A percentile compares a stretch with the other conserved stretches of the same genome.
These are phyloP conservation scores for Waitea zeae DNA, from an alignment of 1,284 basidiomycete genomes.

Conservation along the genomic window DNA sequence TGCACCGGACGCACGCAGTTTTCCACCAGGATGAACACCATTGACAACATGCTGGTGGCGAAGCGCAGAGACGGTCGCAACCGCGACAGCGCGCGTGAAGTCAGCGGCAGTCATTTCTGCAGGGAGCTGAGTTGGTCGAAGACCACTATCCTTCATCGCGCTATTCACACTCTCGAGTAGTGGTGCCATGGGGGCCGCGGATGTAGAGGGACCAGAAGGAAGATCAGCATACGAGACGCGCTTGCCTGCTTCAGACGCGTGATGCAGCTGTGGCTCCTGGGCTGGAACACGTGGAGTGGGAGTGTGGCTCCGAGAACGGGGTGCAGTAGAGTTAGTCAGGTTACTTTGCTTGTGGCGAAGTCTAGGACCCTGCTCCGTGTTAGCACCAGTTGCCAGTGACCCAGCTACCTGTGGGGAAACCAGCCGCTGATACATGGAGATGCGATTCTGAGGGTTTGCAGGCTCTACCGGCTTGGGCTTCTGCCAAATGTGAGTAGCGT, in stretches of 20 bases:
- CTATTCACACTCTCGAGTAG: slow-evolving; percentile 65
- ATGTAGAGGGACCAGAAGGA: slow-evolving; percentile 13
- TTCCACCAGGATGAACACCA: slow-evolving; percentile 27
- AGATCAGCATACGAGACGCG: slow-evolving; percentile 41
- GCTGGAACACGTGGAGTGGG: slow-evolving; percentile 21
- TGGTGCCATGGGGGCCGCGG: slow-evolving; percentile 24
- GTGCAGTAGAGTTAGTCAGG: slow-evolving; percentile 15
- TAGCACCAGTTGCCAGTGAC: not conserved
- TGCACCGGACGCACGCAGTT: slow-evolving; percentile 17
- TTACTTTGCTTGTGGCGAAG: slow-evolving; percentile 27
- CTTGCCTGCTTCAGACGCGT: slow-evolving; percentile 13
- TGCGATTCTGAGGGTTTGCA: slow-evolving; percentile 39
- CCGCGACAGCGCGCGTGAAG: slow-evolving; percentile 79
- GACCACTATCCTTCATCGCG: slow-evolving; percentile 44
- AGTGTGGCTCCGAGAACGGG: slow-evolving; percentile 20
- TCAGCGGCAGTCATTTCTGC: slow-evolving; percentile 67
- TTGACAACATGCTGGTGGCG: slow-evolving; percentile 70
- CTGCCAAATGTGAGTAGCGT: slow-evolving; percentile 99
- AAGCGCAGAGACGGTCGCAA: slow-evolving; percentile 76
- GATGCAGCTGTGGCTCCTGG: slow-evolving; percentile 8
- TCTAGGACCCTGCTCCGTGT: slow-evolving; percentile 9
- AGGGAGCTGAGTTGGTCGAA: slow-evolving; percentile 41
- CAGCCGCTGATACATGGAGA: slow-evolving; percentile 61
- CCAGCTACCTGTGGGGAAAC: slow-evolving; percentile 18
- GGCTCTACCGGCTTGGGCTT: slow-evolving; percentile 82